These are phyloP conservation scores for Rhododendron kiyosumense DNA, from an alignment of 148 eudicot species.

Conservation along the genomic window DNA sequence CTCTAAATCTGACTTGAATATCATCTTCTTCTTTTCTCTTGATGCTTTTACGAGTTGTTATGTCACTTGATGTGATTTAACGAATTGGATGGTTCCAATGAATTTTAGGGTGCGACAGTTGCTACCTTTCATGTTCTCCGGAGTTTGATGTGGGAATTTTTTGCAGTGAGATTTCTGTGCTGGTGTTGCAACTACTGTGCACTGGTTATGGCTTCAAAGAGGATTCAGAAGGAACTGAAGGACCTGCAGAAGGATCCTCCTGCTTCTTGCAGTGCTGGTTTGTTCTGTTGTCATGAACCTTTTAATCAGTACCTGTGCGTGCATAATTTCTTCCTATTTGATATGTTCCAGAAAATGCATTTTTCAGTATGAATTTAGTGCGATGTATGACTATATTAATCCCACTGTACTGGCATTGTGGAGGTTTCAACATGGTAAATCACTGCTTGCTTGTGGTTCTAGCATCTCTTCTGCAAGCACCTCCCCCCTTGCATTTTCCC, in stretches of 20 bases:
- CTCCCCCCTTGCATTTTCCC: neutral
- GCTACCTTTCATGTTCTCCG: neutral
- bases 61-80: neutral
- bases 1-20: neutral
- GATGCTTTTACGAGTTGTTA: neutral
- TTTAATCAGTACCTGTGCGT: neutral
- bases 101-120: neutral
- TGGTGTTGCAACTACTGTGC: neutral
- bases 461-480: neutral
- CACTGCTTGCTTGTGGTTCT: neutral
- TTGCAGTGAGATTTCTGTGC: neutral
- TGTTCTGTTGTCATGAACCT: neutral
- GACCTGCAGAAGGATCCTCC: conserved; percentile 54
- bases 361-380: neutral
- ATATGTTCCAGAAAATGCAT: neutral
- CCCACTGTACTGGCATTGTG: neutral
- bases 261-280: conserved; percentile 51
- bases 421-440: neutral
- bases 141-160: neutral
- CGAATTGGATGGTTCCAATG: neutral
- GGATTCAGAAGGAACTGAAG: conserved; percentile 45
- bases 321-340: neutral
- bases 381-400: neutral
- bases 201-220: conserved; percentile 34
- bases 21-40: neutral